phyloP scores from a whole-genome alignment of 208 protist species.

The Novymonas esmeraldas region DNA sequence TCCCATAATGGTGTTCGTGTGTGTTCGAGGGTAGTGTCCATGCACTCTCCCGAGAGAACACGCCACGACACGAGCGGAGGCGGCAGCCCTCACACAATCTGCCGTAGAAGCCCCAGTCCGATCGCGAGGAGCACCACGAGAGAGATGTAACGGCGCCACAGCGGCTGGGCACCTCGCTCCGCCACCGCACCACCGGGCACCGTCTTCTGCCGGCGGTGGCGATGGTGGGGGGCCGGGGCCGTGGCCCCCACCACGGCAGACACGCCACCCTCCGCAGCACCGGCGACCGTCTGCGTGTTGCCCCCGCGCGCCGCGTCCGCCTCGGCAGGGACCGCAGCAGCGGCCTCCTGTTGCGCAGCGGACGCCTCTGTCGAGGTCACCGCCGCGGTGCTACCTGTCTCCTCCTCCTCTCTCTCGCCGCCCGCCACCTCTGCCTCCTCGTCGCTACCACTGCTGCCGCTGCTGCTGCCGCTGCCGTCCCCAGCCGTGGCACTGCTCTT shows the following conservation, averaged over 20 bases:
- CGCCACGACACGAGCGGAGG: too few relatives aligned
- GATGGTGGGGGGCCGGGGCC: background rate
- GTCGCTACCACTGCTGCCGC: background rate
- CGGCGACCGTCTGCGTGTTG: background rate
- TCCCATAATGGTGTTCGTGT: too few relatives aligned
- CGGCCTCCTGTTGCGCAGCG: background rate
- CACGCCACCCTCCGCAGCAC: background rate
- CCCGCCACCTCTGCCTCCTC: background rate
- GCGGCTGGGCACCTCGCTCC: background rate
- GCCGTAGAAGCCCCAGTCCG: conserved; percentile 13
- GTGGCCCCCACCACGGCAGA: background rate
- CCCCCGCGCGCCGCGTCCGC: background rate
- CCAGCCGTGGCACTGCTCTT: background rate
- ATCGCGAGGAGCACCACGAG: conserved; percentile 24
- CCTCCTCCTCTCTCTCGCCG: background rate
- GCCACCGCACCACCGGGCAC: background rate
- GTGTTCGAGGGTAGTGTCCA: too few relatives aligned
- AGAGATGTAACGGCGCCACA: conserved; percentile 24
- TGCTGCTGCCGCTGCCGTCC: background rate
- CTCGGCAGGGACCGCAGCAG: background rate
- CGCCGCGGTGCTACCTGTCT: background rate
- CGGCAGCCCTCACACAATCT: conserved; percentile 18
- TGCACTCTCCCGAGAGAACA: too few relatives aligned
- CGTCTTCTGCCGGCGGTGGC: background rate
- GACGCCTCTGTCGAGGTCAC: background rate